Conservation (phyloP, 2,329 filamentous ascomycete genomes). For the Curvularia sp. region DNA sequence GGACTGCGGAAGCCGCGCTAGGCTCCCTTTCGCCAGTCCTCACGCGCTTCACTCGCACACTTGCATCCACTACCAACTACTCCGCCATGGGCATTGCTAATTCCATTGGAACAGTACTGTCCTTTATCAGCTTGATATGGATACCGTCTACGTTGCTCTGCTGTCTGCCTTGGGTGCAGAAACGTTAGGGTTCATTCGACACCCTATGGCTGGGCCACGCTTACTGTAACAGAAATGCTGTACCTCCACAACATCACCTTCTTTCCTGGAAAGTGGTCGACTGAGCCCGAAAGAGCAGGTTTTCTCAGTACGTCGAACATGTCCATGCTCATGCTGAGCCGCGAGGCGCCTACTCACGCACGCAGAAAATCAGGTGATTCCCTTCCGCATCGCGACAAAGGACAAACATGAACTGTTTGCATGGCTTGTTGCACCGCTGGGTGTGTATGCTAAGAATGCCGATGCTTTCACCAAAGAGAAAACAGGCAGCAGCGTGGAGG, state of each 20-base stretch:
- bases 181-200: constrained; percentile 26
- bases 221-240: constrained; percentile 39
- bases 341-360: constrained; percentile 22
- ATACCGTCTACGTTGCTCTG: constrained; percentile 45
- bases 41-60: constrained; percentile 4
- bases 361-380: constrained; percentile 82
- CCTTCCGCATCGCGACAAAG: constrained; percentile 76
- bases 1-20: constrained; percentile 10
- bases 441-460: constrained; percentile 75
- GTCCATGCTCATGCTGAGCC: background rate
- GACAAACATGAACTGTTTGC: constrained; percentile 82
- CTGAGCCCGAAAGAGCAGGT: constrained; percentile 48
- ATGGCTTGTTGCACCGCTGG: constrained; percentile 89
- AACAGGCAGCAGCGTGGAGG: constrained; percentile 49
- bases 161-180: constrained; percentile 49
- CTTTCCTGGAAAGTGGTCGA: constrained; percentile 47
- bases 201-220: constrained; percentile 7
- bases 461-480: constrained; percentile 64
- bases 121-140: constrained; percentile 45
- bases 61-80: constrained; percentile 11
- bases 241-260: constrained; percentile 48
- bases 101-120: constrained; percentile 33
- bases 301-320: constrained; percentile 41
- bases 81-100: constrained; percentile 32
- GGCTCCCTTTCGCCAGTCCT: constrained; percentile 2